A percentile compares a stretch with the other conserved stretches of the same genome.
Conservation (phyloP, 805 yeast species). For the Saturnispora kantuleensis region DNA sequence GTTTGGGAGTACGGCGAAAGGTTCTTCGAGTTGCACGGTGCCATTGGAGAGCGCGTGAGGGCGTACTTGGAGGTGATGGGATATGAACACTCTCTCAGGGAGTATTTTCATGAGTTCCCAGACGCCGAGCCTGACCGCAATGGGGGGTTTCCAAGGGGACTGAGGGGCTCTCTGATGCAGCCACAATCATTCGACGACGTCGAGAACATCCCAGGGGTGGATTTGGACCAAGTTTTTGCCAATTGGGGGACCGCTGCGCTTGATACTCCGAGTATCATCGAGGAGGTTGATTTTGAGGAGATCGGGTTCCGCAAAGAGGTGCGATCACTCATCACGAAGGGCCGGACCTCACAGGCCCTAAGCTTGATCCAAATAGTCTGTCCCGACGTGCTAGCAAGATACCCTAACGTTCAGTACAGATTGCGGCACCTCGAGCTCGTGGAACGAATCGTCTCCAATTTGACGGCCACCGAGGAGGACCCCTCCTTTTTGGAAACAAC, state of each 20-base stretch:
- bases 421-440: conserved; percentile 2
- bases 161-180: too few relatives aligned
- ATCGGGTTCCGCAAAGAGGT: background rate
- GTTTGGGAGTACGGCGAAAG: conserved; percentile 10
- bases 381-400: background rate
- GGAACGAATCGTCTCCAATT: conserved; percentile 2
- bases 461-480: background rate
- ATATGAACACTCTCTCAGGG: conserved; percentile 9
- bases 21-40: conserved; percentile 9
- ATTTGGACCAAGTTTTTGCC: conserved; percentile 33
- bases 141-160: too few relatives aligned
- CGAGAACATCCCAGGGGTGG: conserved; percentile 27
- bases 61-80: conserved; percentile 10
- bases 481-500: background rate
- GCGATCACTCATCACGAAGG: background rate
- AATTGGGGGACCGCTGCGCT: conserved; percentile 26
- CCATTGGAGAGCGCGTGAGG: conserved; percentile 4
- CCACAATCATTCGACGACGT: conserved; percentile 17
- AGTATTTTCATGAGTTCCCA: conserved; percentile 2
- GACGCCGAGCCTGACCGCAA: background rate
- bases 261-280: conserved; percentile 8
- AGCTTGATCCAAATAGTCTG: background rate
- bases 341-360: background rate
- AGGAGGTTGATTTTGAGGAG: conserved; percentile 3
- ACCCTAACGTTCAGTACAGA: conserved; percentile 1